Evolutionary conservation across 768 basidiomycete species (phyloP).

Genomic region (Collybiopsis confluens): DNA sequence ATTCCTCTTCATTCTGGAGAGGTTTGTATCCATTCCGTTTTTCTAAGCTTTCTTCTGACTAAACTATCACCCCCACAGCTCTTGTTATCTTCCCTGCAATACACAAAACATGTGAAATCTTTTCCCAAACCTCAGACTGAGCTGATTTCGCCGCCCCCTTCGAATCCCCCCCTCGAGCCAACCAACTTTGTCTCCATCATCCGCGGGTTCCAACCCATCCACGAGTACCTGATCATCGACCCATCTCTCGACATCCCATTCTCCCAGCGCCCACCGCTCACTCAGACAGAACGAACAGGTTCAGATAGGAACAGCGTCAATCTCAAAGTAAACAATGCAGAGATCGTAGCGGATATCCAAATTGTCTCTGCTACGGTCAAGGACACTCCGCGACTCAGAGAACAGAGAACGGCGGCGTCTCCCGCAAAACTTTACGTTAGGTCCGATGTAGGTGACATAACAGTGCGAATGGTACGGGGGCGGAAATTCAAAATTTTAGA

Average conservation of each 20-base stretch:
- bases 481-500: too few relatives aligned
- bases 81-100: too few relatives aligned
- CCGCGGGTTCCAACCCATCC: background rate
- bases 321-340: background rate
- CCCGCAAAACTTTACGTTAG: background rate
- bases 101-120: too few relatives aligned
- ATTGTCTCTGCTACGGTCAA: background rate
- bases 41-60: too few relatives aligned
- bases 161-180: background rate
- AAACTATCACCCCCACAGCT: too few relatives aligned
- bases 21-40: too few relatives aligned
- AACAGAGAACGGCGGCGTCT: background rate
- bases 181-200: background rate
- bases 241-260: background rate
- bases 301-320: background rate
- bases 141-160: too few relatives aligned
- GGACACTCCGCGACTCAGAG: background rate
- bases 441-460: background rate
- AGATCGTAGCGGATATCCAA: background rate
- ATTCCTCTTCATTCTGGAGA: too few relatives aligned
- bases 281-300: background rate
- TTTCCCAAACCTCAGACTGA: too few relatives aligned
- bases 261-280: background rate
- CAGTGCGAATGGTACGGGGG: background rate
- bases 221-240: background rate